Base-by-base conservation (phyloP, 2,329 filamentous ascomycete species). In the Aspergillus sojae region DNA sequence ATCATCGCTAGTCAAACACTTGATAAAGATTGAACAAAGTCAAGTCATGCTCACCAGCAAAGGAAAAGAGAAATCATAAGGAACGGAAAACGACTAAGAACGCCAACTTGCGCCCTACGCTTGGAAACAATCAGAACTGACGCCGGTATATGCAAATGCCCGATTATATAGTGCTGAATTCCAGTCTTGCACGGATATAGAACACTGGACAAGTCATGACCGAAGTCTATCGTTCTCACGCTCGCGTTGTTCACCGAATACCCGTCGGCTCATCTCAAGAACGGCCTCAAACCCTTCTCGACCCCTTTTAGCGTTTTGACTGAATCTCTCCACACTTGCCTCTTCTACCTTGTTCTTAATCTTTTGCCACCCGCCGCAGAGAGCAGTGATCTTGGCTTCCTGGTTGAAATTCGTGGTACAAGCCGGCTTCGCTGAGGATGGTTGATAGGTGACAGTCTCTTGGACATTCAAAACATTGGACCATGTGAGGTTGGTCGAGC, bases 271-370 rank as follows among this genome's bases (percentile, higher is more conserved):
- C 89, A 97, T 97, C 76, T 93, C 92, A 36, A 99, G 85, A 10
- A 99, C 95, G 66, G 90, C 88, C 83, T 99, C 95, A 76, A 99
- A 99, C 1, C 95, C 95, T 79, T 98, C 94, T 68, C 91, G 89
- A 68, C 95, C 95, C 80, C 92, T 94, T 70, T 85, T 84, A 28
- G 95, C 94, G 74, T 99, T 99, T 79, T 99, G 93, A 70, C 88
- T 87, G 82, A 99, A 99, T 60, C 93, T 85, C 68, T 91, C 91
- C 52, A 98, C 91, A 48, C 93, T 91, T 58, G 92, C 89, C 72
- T 98, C 93, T 82, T 99, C 95, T 72, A 99, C 96, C 77, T 90
- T 92, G 81, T 95, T 97, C 84, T 93, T 95, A 77, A 98, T 93
- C 76, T 93, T 93, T 81, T 97, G 92, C 94, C 95, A 99, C 66